Evolutionary conservation across 1,284 basidiomycete genomes (phyloP).

Genomic region (Bondarzewia mesenterica): DNA sequence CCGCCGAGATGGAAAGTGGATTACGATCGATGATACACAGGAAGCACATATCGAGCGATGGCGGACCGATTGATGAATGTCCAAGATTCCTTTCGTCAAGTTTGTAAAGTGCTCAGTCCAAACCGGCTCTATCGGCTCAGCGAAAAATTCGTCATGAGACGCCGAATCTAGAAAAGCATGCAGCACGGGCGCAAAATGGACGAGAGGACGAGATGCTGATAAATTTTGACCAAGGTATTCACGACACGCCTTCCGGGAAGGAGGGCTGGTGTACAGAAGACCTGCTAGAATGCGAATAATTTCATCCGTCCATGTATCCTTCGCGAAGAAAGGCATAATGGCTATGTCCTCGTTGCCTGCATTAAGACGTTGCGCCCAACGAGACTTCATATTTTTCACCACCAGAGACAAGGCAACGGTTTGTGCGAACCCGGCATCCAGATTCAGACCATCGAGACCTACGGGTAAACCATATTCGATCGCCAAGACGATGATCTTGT

Average conservation of each 20-base stretch:
- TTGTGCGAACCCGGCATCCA: constrained; percentile 2
- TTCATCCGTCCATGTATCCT: constrained; percentile 31
- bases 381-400: constrained; percentile 10
- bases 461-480: constrained; percentile 33
- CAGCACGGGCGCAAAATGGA: constrained; percentile 28
- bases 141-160: neutral
- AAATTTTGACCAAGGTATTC: constrained; percentile 24
- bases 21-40: constrained; percentile 11
- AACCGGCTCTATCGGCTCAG: neutral
- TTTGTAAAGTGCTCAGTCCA: constrained; percentile 15
- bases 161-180: constrained; percentile 31
- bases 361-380: constrained; percentile 18
- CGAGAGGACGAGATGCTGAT: constrained; percentile 18
- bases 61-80: constrained; percentile 2
- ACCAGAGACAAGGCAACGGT: constrained; percentile 9
- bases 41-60: constrained; percentile 10
- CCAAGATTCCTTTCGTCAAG: constrained; percentile 10
- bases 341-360: constrained; percentile 17
- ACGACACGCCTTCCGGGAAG: constrained; percentile 13
- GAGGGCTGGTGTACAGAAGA: constrained; percentile 32
- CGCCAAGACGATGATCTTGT: constrained; percentile 38
- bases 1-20: constrained; percentile 9
- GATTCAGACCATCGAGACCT: constrained; percentile 29
- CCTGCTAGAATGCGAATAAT: constrained; percentile 31
- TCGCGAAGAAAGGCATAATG: constrained; percentile 26